Evolutionary conservation across 2,329 filamentous ascomycete genomes (phyloP), one percentile per base, ranked within the genome.

Genomic region (Botrytis paeoniae): DNA sequence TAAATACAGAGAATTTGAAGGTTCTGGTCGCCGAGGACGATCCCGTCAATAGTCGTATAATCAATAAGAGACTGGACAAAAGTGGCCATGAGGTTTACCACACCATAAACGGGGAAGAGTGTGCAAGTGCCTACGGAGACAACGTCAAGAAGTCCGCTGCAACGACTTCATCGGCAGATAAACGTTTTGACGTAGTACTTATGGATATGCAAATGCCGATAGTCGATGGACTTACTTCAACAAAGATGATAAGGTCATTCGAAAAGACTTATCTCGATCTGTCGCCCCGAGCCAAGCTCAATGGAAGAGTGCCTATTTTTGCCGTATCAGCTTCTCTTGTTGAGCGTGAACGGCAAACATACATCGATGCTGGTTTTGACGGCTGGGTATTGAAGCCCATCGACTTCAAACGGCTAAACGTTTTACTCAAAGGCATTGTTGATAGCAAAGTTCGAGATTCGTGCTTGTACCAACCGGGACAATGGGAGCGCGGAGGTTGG

Each of bases 161-260:
- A 39, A 29, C 45, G 61, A 29, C 41, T 39, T 45, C 69, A 37
- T 39, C 41, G 10, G 41, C 54, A 16, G 29, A n/a, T 18, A 68
- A 81, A 39, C 82, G 83, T 35, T 96, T 93, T 78, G 93, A 97
- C 80, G 90, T 94, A 8, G 86, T 97, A 65, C 85, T 97, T 75
- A 97, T 97, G 94, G 94, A 97, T 80, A 94, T 97, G 88, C 93
- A 97, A 86, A 97, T 97, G 94, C 94, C 94, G 29, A 96, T 97
- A 45, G 92, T 97, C 7, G 93, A 97, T 79, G 94, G 94, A 22
- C 86, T 95, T 39, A 89, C 87, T 4, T 94, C 93, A 25, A 92
- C 94, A 0, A 94, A 93, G 81, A 92, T 94, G 87, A 97, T 97
- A 75, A 87, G 94, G 39, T 89, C 89, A 0, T 90, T 87, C 70